Evolutionary conservation across 129 eudicot genomes (phyloP), one percentile per base, ranked within the genome.

Genomic region (Lactuca saligna): DNA sequence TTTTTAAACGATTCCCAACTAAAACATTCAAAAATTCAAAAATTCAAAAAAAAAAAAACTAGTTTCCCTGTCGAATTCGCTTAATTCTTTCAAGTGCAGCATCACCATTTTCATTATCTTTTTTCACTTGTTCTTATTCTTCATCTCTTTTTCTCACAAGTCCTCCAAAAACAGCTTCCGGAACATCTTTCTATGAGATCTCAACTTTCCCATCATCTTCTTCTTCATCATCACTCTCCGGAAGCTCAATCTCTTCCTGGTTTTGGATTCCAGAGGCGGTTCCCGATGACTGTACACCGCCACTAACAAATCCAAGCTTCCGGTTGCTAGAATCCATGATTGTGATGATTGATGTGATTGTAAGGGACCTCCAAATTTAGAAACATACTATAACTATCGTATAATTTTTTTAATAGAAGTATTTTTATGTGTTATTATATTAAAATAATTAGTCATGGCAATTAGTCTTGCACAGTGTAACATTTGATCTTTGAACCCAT

Each of bases 171-270:
- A 92, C 95, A 13, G 96, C 89, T 32, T 63, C 59, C 0, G 98
- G 98, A 33, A 88, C 89, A 31, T 86, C 98, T 61, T 86, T 89
- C 54, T 86, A 96, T 31, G 86, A 68, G 9, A 91, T 86, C 70
- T 86, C 95, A 34, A 85, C 91, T 41, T 70, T 88, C 17, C 68
- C 81, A 13, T 82, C 91, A 25, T 66, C 88, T 56, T 88, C 96
- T 16, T 81, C 91, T 42, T 88, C 96, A 55, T 82, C 72, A 3
- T 75, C 96, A 61, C 95, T 88, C 14, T 93, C 98, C 0, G 98
- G 97, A 12, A 93, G 83, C 57, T 93, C 95, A 15, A 93, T 89
- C 49, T 89, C 98, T 73, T 93, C 98, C 33, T 69, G 76, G 58
- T 89, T 93, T 16, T 73, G 84, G 15, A 69, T 56, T 35, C 71